Base-by-base conservation (phyloP, 179 eudicot genomes). In the Corrigiola litoralis region DNA sequence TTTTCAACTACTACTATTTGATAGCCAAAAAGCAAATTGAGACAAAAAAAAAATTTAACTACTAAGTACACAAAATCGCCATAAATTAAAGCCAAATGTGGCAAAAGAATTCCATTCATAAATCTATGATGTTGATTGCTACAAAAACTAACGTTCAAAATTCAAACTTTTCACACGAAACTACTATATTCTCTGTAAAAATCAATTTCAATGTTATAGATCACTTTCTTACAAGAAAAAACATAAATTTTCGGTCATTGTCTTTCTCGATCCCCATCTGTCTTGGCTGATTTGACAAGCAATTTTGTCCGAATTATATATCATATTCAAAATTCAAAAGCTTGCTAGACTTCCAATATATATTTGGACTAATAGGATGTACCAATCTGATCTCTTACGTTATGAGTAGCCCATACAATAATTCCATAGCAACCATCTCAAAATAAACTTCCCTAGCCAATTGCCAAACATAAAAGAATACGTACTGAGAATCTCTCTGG, bases 281-380 rank as follows among this genome's bases (percentile, higher is more conserved):
- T 56, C 27, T 18, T 33, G 42, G n/a, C 44, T 56, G 28, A 17
- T 17, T 32, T 33, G 61, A 33, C 61, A 18, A 20, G 16, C 28
- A 17, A 13, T 23, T 27, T 56, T 33, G 61, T 33, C 61, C 61
- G 34, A 10, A 12, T 56, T 6, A 56, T 56, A n/a, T 28, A 55
- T 32, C 21, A 13, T 46, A 47, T 63, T 37, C 50, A 51, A 65
- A 65, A 13, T 51, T 51, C 48, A 65, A 51, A 65, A 46, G 67
- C 56, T 47, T 18, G 3, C 21, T 59, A 25, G 36, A 51, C 45
- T n/a, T n/a, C n/a, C n/a, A n/a, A n/a, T n/a, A n/a, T n/a, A n/a
- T n/a, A n/a, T n/a, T n/a, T n/a, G n/a, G n/a, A n/a, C n/a, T n/a
- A n/a, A n/a, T 32, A 33, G 32, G 40, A 33, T 17, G 53, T 18